These are phyloP conservation scores for Trypanosoma lewisi DNA, from an alignment of 208 protist genomes.

Conservation along the genomic window DNA sequence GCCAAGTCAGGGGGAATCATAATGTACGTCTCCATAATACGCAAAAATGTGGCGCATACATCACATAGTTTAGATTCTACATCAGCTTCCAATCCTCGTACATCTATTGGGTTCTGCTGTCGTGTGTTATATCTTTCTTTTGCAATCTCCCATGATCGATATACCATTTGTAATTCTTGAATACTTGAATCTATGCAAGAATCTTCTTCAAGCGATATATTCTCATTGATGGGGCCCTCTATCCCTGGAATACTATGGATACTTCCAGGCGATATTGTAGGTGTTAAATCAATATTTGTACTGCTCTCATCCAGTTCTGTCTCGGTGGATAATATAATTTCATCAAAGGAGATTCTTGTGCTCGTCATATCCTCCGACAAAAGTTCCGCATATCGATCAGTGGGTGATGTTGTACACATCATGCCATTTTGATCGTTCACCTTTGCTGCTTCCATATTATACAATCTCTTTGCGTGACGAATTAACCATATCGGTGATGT, in stretches of 20 bases:
- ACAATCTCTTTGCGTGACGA: conserved; percentile 14
- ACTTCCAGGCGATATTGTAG: neutral
- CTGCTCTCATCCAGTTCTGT: neutral
- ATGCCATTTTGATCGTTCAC: neutral
- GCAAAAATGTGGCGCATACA: conserved; percentile 1
- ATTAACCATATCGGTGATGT: conserved; percentile 20
- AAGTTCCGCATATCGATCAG: neutral
- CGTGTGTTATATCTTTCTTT: neutral
- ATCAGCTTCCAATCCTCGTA: neutral
- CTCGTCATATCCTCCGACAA: neutral
- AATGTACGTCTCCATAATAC: conserved; percentile 16
- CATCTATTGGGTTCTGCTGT: neutral
- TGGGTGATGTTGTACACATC: neutral
- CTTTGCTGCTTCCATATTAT: neutral
- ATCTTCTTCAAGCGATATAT: conserved; percentile 1
- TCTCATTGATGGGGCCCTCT: neutral
- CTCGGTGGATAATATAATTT: neutral
- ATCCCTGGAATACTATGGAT: neutral
- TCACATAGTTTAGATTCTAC: conserved; percentile 2
- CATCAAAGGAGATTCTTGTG: neutral
- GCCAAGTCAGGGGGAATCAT: neutral
- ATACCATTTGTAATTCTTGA: conserved; percentile 10
- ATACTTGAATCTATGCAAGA: conserved; percentile 2
- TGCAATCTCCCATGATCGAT: conserved; percentile 8
- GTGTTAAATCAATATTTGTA: neutral